A percentile compares a stretch with the other conserved stretches of the same genome.
Evolutionary conservation across 2,329 filamentous ascomycete genomes (phyloP).

Genomic region (Talaromyces sp.): DNA sequence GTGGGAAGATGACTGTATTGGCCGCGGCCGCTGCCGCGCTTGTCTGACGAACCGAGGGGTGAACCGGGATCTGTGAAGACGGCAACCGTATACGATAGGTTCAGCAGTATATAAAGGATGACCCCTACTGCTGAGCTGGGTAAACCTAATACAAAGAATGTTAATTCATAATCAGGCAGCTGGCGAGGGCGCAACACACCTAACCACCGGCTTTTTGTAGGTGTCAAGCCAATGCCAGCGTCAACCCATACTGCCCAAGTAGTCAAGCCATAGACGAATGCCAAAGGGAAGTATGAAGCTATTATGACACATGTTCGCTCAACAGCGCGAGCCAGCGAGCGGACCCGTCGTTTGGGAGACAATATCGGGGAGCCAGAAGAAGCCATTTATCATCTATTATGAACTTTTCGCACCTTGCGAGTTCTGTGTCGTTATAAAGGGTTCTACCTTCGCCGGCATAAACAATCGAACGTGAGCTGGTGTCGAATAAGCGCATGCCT

Average conservation of each 20-base stretch:
- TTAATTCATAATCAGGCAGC: background rate
- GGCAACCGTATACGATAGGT: slow-evolving; percentile 85
- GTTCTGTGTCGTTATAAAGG: background rate
- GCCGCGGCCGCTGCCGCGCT: slow-evolving; percentile 29
- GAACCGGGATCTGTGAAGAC: slow-evolving; percentile 89
- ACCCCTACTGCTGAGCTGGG: slow-evolving; percentile 61
- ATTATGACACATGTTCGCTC: slow-evolving; percentile 81
- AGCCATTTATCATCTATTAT: slow-evolving; percentile 30
- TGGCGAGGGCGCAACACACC: slow-evolving; percentile 29
- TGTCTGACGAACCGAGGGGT: slow-evolving; percentile 40
- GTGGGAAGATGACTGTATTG: slow-evolving; percentile 76
- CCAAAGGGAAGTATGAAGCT: slow-evolving; percentile 78
- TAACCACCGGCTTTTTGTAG: slow-evolving; percentile 48
- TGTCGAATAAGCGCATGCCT: background rate
- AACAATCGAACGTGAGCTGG: background rate
- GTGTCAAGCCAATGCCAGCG: slow-evolving; percentile 62
- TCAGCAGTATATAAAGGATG: slow-evolving; percentile 71
- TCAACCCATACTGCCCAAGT: slow-evolving; percentile 92
- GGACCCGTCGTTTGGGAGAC: slow-evolving; percentile 40
- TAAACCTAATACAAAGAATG: slow-evolving; percentile 27
- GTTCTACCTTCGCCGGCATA: background rate
- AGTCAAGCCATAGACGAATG: slow-evolving; percentile 84
- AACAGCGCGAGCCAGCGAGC: slow-evolving; percentile 47
- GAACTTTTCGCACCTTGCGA: background rate
- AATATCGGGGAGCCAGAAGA: slow-evolving; percentile 40